phyloP scores from a whole-genome alignment of 2,329 filamentous ascomycete species.

The Colletotrichum musae region DNA sequence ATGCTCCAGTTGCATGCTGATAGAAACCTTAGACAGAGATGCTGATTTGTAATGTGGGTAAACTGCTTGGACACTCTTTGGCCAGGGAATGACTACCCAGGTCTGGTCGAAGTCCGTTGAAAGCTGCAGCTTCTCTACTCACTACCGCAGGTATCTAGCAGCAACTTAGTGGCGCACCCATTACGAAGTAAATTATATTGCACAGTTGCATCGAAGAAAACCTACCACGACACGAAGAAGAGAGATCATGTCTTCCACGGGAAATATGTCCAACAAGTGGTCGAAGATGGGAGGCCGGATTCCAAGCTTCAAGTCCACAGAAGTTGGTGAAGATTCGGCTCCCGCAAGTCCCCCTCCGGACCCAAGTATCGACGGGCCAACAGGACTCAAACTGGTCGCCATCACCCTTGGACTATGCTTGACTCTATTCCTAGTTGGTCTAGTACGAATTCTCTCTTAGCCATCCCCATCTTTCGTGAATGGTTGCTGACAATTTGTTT shows the following conservation, averaged over 20 bases:
- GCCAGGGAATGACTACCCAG: neutral
- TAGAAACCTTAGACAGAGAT: neutral
- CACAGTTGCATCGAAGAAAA: neutral
- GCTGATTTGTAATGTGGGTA: neutral
- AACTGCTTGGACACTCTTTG: no score
- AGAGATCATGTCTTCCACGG: conserved; percentile 2
- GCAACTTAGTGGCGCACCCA: neutral
- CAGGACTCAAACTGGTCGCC: conserved; percentile 16
- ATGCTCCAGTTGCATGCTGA: neutral
- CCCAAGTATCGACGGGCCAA: conserved; percentile 8
- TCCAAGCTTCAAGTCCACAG: conserved; percentile 8
- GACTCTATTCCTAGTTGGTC: conserved; percentile 27
- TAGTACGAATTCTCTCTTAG: conserved; percentile 6
- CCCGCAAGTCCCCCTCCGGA: neutral
- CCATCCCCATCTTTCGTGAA: no score
- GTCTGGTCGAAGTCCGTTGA: neutral
- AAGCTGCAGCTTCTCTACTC: neutral
- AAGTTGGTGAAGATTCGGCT: neutral
- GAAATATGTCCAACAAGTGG: conserved; percentile 12
- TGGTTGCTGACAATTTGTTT: neutral
- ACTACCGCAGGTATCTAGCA: neutral
- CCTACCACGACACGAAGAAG: neutral
- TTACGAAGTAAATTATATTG: neutral
- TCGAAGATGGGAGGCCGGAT: neutral
- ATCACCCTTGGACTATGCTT: conserved; percentile 27